Evolutionary conservation across 192 early-diverging fungal genomes (phyloP), one percentile per base, ranked within the genome.

Genomic region (Backusella tarrabulga): DNA sequence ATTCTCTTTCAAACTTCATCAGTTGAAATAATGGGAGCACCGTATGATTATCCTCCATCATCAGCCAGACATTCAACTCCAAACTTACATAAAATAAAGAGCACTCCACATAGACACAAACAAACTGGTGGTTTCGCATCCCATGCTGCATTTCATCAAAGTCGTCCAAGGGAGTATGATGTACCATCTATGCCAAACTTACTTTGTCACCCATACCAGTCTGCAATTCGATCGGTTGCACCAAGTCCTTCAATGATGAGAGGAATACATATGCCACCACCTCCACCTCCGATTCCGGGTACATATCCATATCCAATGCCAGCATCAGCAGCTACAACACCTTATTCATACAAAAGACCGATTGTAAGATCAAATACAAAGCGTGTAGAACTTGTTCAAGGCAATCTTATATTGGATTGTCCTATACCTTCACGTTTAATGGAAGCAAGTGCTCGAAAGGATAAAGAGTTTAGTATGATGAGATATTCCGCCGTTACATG

Each of bases 401-500:
- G 93, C 36, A 93, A 94, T 81, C 78, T 95, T 38, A 89, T 95
- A 6, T 76, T 95, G 1, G 92, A 95, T 81, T 89, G 89, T 63
- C 91, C 91, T 17, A 91, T 93, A 19, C 93, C 93, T 15, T 75
- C 77, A 7, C 84, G 86, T n/a, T 84, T 95, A 38, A 76, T 92
- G 38, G 75, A 86, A 29, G 77, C 77, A 19, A 87, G 84, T 42
- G 84, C 86, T 77, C 81, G 85, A 26, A 86, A 87, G 76, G 85
- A 90, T 0, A 91, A 89, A 67, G 97, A 98, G 83, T 96, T 97
- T 73, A 93, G 92, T n/a, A 88, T 95, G 79, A 91, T 97, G 89
- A 90, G 97, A 32, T 99, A 99, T 85, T 97, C 97, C 4, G 95
- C 97, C 19, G 93, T 91, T 23, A 96, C 95, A 6, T 93, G 91